Conservation (phyloP, 2,329 filamentous ascomycete genomes). For the Aureobasidium sp. region DNA sequence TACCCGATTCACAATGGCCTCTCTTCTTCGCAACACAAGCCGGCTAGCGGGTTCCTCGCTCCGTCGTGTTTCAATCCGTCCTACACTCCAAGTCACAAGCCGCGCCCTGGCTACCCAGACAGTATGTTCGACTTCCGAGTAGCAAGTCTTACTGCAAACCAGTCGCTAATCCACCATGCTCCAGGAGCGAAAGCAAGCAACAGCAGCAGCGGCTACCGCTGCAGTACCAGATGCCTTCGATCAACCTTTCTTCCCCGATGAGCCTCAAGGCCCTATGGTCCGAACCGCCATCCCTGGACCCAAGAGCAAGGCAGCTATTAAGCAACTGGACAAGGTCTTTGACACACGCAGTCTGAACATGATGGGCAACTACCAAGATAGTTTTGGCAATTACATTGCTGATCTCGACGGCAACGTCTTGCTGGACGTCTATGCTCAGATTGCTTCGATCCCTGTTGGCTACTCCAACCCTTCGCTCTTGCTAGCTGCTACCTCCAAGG, state of each 20-base stretch:
- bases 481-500: conserved; percentile 60
- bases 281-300: conserved; percentile 63
- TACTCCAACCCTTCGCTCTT: conserved; percentile 77
- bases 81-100: conserved; percentile 18
- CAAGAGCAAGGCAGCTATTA: conserved; percentile 57
- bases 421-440: conserved; percentile 75
- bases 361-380: conserved; percentile 64
- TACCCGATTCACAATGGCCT: conserved; percentile 24
- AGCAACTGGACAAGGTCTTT: conserved; percentile 67
- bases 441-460: conserved; percentile 81
- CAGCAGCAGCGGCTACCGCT: conserved; percentile 19
- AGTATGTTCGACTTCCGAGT: not conserved
- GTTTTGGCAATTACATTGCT: conserved; percentile 68
- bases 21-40: conserved; percentile 26
- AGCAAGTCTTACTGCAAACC: too few species aligned
- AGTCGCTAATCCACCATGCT: not conserved
- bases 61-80: conserved; percentile 17
- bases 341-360: conserved; percentile 78
- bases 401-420: conserved; percentile 64
- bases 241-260: conserved; percentile 49
- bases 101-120: conserved; percentile 17
- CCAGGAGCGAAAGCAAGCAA: conserved; percentile 15
- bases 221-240: conserved; percentile 24
- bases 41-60: conserved; percentile 26
- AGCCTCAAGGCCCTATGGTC: conserved; percentile 46